Base-by-base conservation (phyloP, 805 yeast genomes). In the Myxozyma melibiosi region DNA sequence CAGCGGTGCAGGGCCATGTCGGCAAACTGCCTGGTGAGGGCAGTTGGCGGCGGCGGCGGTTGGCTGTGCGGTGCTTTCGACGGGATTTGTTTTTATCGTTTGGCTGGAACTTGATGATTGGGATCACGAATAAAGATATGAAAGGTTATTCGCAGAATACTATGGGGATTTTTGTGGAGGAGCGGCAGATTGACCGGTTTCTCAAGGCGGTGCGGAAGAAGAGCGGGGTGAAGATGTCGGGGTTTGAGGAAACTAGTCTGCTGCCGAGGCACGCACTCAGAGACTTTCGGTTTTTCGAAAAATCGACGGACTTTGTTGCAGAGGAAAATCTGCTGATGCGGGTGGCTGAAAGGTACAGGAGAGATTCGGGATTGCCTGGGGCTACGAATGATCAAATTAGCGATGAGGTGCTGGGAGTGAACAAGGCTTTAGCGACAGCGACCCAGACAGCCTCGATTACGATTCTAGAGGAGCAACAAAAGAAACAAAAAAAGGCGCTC, bases 61-160 rank as follows among this genome's bases (percentile, higher is more conserved):
- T 18, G 6, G 43, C 30, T 18, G n/a, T 37, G 18, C 44, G 24
- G 11, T 38, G 35, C 14, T 38, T 48, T 18, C 27, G 44, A 37
- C 24, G 13, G 6, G 30, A 48, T 48, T 4, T 27, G 18, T 38
- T 52, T 13, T 52, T 52, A 22, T 13, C 51, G 18, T 39, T 44
- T 39, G 51, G 51, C 9, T 52, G 56, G 56, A 41, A 44, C 30
- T 35, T 52, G 16, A 30, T 38, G 9, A 22, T 37, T 48, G 43
- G 52, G 5, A 27, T 8, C 14, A 33, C 14, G 14, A 20, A 37
- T 31, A 9, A 24, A 7, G 40, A 27, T 11, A 37, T 22, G 25
- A 4, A 34, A 27, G 42, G 11, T 35, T 2, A n/a, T n/a, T n/a
- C n/a, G n/a, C n/a, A n/a, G n/a, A n/a, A 33, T 14, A 33, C 14